These are phyloP conservation scores for Striga asiatica DNA, from an alignment of 257 asterid genomes.

Conservation along the genomic window DNA sequence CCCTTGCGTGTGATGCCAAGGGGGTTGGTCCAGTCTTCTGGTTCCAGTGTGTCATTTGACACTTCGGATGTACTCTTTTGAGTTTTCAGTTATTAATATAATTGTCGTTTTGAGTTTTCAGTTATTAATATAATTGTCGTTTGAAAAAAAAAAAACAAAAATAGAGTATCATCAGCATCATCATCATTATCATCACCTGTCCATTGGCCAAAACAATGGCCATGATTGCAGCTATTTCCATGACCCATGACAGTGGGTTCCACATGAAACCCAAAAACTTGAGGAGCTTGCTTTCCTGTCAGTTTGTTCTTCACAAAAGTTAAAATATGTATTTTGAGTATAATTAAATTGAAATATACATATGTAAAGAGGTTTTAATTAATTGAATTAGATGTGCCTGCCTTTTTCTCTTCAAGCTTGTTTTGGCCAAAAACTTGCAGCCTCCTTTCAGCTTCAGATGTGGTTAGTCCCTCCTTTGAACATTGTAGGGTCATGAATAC, in stretches of 20 bases:
- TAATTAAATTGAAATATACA: background rate
- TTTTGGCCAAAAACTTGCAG: conserved; percentile 63
- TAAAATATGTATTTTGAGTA: background rate
- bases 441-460: conserved; percentile 51
- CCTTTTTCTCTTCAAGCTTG: conserved; percentile 87
- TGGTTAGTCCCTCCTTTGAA: conserved; percentile 52
- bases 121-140: no score
- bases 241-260: conserved; percentile 87
- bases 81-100: no score
- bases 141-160: no score
- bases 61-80: no score
- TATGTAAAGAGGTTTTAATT: background rate
- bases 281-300: conserved; percentile 57
- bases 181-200: conserved; percentile 24
- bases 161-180: no score
- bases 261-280: conserved; percentile 76
- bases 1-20: no score
- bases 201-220: conserved; percentile 73
- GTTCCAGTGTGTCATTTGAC: no score
- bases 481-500: conserved; percentile 62
- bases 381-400: background rate
- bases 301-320: background rate
- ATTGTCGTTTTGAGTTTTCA: no score
- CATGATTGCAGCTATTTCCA: conserved; percentile 74
- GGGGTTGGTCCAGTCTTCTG: no score